Evolutionary conservation across 2,329 filamentous ascomycete genomes (phyloP).

Genomic region (Trichoderma sp.): DNA sequence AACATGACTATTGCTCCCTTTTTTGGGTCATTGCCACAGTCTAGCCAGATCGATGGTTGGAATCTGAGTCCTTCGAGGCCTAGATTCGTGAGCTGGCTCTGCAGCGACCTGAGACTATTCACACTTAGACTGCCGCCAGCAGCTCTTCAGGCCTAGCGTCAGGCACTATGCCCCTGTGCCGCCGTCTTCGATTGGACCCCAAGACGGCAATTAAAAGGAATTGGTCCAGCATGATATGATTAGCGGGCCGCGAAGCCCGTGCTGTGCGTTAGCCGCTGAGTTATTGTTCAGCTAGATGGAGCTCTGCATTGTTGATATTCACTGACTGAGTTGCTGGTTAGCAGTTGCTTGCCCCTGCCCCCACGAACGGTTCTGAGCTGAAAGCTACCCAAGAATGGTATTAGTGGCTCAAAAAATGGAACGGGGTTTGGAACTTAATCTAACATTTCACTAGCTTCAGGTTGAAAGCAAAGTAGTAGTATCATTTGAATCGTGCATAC

Average conservation of each 20-base stretch:
- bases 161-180: neutral
- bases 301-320: neutral
- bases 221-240: neutral
- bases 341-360: neutral
- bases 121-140: neutral
- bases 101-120: neutral
- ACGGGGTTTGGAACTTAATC: neutral
- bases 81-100: slow-evolving; percentile 1
- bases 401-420: neutral
- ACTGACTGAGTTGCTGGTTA: neutral
- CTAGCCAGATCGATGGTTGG: neutral
- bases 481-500: no score
- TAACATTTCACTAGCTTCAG: neutral
- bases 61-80: neutral
- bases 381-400: neutral
- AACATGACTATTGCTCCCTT: neutral
- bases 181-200: neutral
- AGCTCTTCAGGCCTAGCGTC: neutral
- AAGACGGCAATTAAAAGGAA: neutral
- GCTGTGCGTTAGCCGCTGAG: neutral
- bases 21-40: neutral
- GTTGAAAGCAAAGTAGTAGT: neutral
- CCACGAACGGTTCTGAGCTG: neutral
- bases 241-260: neutral
- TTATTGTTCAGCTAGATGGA: neutral